These are phyloP conservation scores for Dactylellina cionopaga DNA, from an alignment of 2,329 filamentous ascomycete genomes.

Conservation along the genomic window DNA sequence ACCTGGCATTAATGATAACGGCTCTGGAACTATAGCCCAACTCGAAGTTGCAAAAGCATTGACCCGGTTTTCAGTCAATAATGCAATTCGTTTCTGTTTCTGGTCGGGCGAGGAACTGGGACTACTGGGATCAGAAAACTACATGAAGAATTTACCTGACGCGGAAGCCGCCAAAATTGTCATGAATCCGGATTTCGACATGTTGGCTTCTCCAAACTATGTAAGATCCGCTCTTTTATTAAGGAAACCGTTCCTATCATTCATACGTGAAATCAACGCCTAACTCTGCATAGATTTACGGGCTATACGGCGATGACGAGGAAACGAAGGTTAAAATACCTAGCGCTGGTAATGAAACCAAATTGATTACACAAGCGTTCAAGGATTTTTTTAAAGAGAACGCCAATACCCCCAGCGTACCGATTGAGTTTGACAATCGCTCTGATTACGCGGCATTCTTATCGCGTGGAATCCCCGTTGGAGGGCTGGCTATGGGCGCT, in stretches of 20 bases:
- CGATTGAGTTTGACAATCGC: constrained; percentile 67
- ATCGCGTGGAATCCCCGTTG: constrained; percentile 66
- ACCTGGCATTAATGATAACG: constrained; percentile 73
- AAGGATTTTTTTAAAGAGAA: constrained; percentile 59
- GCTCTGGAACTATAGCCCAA: constrained; percentile 68
- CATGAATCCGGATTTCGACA: constrained; percentile 76
- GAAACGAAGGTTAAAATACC: constrained; percentile 5
- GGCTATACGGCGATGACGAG: constrained; percentile 67
- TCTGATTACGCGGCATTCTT: constrained; percentile 70
- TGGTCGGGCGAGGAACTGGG: constrained; percentile 73
- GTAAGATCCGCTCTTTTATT: constrained; percentile 54
- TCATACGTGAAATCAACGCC: neutral
- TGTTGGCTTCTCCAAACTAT: constrained; percentile 72
- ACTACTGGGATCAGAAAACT: constrained; percentile 69
- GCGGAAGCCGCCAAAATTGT: constrained; percentile 69
- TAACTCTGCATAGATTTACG: constrained; percentile 60
- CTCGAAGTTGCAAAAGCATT: constrained; percentile 69
- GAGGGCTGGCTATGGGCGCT: constrained; percentile 70
- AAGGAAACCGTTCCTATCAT: too few relatives aligned
- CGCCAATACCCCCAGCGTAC: constrained; percentile 62
- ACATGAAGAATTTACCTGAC: constrained; percentile 64
- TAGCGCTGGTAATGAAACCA: constrained; percentile 62
- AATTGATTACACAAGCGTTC: constrained; percentile 64
- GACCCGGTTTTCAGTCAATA: constrained; percentile 66
- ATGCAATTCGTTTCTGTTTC: constrained; percentile 70